These are phyloP conservation scores for Plasmodium adleri DNA, from an alignment of 169 alveolate species.

Conservation along the genomic window DNA sequence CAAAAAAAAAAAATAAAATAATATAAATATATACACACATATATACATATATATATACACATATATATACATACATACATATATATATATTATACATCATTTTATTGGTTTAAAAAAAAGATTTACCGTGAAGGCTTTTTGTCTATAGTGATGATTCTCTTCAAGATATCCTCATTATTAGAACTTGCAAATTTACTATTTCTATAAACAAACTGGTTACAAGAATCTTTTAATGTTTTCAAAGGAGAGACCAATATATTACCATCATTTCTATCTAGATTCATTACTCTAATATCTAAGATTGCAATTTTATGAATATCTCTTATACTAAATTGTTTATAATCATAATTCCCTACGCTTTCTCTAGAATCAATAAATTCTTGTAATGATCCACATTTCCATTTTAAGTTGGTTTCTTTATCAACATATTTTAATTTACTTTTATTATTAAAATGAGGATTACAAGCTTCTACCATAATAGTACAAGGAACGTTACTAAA, in stretches of 20 bases:
- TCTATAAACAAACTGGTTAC: constrained; percentile 35
- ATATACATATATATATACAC: not conserved
- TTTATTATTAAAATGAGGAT: constrained; percentile 92
- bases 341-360: constrained; percentile 95
- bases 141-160: constrained; percentile 55
- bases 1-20: not conserved
- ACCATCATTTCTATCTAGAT: constrained; percentile 98
- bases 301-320: constrained; percentile 97
- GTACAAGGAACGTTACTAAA: constrained; percentile 97
- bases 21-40: not conserved
- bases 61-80: too few relatives aligned
- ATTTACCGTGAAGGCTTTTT: constrained; percentile 51
- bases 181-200: constrained; percentile 23
- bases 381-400: constrained; percentile 93
- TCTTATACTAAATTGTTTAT: constrained; percentile 93
- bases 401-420: constrained; percentile 78
- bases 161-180: constrained; percentile 28
- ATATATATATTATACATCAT: too few relatives aligned
- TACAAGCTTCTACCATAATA: constrained; percentile 97
- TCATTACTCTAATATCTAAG: constrained; percentile 96
- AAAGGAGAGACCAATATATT: constrained; percentile 94
- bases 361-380: constrained; percentile 93
- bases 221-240: constrained; percentile 76
- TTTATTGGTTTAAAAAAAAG: too few relatives aligned
- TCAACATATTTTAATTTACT: constrained; percentile 76